These are phyloP conservation scores for Gracilaria caudata DNA, from an alignment of 23 red algal species.

Conservation along the genomic window DNA sequence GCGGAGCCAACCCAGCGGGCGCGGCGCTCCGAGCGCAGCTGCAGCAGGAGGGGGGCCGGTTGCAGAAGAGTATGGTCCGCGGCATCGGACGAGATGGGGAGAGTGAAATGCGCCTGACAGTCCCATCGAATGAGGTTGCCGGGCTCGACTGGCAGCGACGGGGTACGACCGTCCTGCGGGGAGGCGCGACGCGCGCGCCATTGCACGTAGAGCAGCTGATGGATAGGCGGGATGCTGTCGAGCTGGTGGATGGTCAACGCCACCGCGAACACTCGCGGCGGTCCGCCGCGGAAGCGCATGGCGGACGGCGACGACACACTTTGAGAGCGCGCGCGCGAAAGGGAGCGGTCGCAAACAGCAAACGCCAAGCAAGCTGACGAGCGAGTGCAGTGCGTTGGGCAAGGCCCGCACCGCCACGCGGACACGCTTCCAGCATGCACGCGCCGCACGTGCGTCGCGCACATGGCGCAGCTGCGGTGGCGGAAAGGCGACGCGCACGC, in stretches of 20 bases:
- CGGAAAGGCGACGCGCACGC: background rate
- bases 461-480: background rate
- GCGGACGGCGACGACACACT: background rate
- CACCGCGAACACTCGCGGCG: conserved; percentile 51
- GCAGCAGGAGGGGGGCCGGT: conserved; percentile 28
- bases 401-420: no score
- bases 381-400: no score
- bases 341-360: no score
- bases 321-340: no score
- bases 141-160: conserved; percentile 42
- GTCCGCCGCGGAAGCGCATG: conserved; percentile 35
- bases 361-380: no score
- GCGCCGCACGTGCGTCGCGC: background rate
- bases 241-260: conserved; percentile 42
- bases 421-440: background rate
- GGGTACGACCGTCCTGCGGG: conserved; percentile 47
- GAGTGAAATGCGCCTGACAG: conserved; percentile 20
- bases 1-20: conserved; percentile 28
- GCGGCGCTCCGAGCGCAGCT: conserved; percentile 48
- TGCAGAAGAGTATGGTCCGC: conserved; percentile 37
- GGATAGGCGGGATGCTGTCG: conserved; percentile 53
- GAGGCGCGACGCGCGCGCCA: conserved; percentile 50
- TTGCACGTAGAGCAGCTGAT: conserved; percentile 53
- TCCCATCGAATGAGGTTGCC: conserved; percentile 45
- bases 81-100: conserved; percentile 24